Base-by-base conservation (phyloP, 495 filamentous ascomycete genomes). In the Tetracladium setigerum region DNA sequence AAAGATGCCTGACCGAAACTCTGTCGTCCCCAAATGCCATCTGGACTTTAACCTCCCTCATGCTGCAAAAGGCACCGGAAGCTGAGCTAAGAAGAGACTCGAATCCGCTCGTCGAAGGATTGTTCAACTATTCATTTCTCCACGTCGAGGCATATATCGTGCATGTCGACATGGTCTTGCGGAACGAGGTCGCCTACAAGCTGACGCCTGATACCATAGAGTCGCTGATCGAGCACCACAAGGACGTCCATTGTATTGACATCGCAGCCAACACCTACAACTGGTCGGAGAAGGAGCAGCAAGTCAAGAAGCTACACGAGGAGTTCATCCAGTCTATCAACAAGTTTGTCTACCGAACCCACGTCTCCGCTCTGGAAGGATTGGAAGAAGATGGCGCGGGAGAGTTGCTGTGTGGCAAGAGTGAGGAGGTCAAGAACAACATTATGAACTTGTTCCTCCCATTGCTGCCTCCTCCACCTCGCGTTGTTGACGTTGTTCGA, bases 171-270 rank as follows among this genome's bases (percentile, higher is more conserved):
- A 92, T 99, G 87, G 92, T 99, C 38, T 83, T 92, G 47, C 82
- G 89, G 64, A 95, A 95, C 61, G 92, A 99, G 67, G 89, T 99
- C 49, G 94, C 91, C 46, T 97, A 89, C 79, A 99, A 99, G 73
- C 76, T 99, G 56, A 95, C 90, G n/a, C 83, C 84, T 34, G 92
- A 97, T 65, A 87, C 92, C 37, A 99, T 99, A 72, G 89, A 95
- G 58, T 66, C 87, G 22, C 79, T 99, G 54, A 85, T 95, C 61
- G 89, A 95, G 61, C 96, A 91, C 66, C 94, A 99, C 76, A 90
- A 94, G 74, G 90, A 97, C 43, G 78, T 99, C 54, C 91, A 92
- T 70, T 95, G 89, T 44, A 80, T 90, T 44, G 87, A 99, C 66
- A 79, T 87, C 50, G 84, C 87, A 44, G 88, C 88, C 59, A 84